Conservation (phyloP, 306 rosid genomes). For the Sicyos edulis region DNA sequence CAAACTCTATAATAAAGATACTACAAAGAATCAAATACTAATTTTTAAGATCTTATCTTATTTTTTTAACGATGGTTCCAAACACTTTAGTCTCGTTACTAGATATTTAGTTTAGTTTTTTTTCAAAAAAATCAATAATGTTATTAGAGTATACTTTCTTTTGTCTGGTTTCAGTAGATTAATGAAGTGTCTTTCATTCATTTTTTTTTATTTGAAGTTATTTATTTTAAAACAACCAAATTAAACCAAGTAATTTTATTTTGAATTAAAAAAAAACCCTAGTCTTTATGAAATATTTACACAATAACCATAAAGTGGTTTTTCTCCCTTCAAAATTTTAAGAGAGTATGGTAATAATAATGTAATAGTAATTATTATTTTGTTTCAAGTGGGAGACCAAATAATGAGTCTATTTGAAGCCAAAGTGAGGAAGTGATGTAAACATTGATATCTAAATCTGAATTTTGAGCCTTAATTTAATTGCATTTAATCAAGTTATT, state of each 20-base stretch:
- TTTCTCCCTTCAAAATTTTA: no score
- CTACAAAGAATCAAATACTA: no score
- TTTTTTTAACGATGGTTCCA: no score
- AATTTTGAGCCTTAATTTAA: constrained; percentile 1
- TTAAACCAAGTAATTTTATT: not conserved
- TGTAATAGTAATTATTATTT: not conserved
- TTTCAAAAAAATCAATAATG: no score
- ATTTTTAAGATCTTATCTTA: no score
- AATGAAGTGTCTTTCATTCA: no score
- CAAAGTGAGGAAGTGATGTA: not conserved
- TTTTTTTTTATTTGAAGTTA: not conserved
- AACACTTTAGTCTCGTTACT: no score
- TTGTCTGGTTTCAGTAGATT: no score
- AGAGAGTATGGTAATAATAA: no score
- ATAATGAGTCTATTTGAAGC: constrained; percentile 13
- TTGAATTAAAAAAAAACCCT: not conserved
- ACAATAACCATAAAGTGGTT: not conserved
- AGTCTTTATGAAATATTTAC: not conserved
- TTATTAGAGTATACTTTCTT: no score
- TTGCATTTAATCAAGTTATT: not conserved
- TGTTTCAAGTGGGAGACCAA: constrained; percentile 8
- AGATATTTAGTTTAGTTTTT: no score
- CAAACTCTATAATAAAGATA: no score
- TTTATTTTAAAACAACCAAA: not conserved
- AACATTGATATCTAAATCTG: not conserved